A percentile compares a stretch with the other conserved stretches of the same genome.
phyloP scores from a whole-genome alignment of 768 basidiomycete species.

The Coprinopsis marcescibilis region DNA sequence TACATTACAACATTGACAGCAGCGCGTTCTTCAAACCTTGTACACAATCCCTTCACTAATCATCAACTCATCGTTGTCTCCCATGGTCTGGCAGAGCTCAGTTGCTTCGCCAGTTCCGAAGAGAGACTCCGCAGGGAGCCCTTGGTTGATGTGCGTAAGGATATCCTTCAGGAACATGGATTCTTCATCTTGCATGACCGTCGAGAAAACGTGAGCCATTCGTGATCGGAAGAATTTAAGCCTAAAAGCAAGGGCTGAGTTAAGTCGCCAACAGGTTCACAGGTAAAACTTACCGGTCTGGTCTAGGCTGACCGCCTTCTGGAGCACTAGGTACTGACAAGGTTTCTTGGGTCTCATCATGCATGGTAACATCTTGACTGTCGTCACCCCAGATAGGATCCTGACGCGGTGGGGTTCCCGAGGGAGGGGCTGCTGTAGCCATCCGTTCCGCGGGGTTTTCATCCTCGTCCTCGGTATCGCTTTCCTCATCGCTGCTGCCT shows the following conservation, averaged over 20 bases:
- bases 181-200: slow-evolving; percentile 68
- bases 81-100: slow-evolving; percentile 68
- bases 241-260: slow-evolving; percentile 31
- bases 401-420: slow-evolving; percentile 21
- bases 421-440: slow-evolving; percentile 37
- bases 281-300: slow-evolving; percentile 49
- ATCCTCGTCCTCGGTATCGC: slow-evolving; percentile 41
- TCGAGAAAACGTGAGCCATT: slow-evolving; percentile 66
- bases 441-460: slow-evolving; percentile 39
- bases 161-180: slow-evolving; percentile 66
- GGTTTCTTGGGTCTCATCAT: slow-evolving; percentile 26
- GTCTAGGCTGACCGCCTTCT: slow-evolving; percentile 39
- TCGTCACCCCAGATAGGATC: slow-evolving; percentile 65
- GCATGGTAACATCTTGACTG: slow-evolving; percentile 63
- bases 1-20: background rate
- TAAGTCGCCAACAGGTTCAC: slow-evolving; percentile 1
- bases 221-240: slow-evolving; percentile 75
- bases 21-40: slow-evolving; percentile 47
- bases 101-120: slow-evolving; percentile 83
- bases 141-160: slow-evolving; percentile 71
- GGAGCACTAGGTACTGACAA: slow-evolving; percentile 26
- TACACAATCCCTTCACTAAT: slow-evolving; percentile 83
- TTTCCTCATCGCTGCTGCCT: slow-evolving; percentile 47
- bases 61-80: slow-evolving; percentile 78
- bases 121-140: slow-evolving; percentile 56